These are phyloP conservation scores for Podospora pseudopauciseta DNA, from an alignment of 495 filamentous ascomycete species.

Conservation along the genomic window DNA sequence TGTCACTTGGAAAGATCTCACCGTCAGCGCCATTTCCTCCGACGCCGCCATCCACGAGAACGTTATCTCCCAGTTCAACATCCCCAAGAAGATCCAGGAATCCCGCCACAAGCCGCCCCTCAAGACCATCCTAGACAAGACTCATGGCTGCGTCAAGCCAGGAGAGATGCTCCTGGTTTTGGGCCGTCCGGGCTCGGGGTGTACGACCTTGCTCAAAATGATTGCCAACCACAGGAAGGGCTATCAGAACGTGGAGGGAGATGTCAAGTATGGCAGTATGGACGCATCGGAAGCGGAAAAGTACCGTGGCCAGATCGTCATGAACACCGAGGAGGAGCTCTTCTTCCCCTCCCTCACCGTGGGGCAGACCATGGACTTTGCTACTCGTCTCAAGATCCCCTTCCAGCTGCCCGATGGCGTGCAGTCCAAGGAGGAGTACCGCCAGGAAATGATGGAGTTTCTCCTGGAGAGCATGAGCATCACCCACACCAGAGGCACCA, in stretches of 20 bases:
- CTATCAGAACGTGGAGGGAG: constrained; percentile 62
- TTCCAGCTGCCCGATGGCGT: constrained; percentile 28
- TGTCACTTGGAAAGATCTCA: constrained; percentile 58
- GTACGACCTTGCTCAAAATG: constrained; percentile 76
- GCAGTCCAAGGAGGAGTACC: constrained; percentile 15
- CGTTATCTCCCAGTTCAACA: constrained; percentile 56
- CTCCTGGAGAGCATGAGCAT: constrained; percentile 53
- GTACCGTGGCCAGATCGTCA: constrained; percentile 60
- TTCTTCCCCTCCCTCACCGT: constrained; percentile 64
- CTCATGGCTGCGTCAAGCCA: constrained; percentile 45
- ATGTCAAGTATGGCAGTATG: constrained; percentile 68
- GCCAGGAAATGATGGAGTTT: constrained; percentile 24
- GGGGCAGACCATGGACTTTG: constrained; percentile 56
- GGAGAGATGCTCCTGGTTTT: constrained; percentile 82
- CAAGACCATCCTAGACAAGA: constrained; percentile 61
- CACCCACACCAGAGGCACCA: constrained; percentile 68
- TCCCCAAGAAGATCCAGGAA: constrained; percentile 41
- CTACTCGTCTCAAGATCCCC: constrained; percentile 53
- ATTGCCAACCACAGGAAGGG: constrained; percentile 69
- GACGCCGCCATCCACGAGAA: constrained; percentile 45
- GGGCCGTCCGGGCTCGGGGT: constrained; percentile 70
- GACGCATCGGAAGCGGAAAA: constrained; percentile 44
- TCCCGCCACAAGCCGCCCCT: constrained; percentile 48
- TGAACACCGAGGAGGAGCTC: constrained; percentile 56
- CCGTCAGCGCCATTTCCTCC: constrained; percentile 49